Percentiles rank a stretch among this genome's conserved stretches.
These are phyloP conservation scores for Aspergillus aculeatus DNA, from an alignment of 2,329 filamentous ascomycete genomes.

Conservation along the genomic window DNA sequence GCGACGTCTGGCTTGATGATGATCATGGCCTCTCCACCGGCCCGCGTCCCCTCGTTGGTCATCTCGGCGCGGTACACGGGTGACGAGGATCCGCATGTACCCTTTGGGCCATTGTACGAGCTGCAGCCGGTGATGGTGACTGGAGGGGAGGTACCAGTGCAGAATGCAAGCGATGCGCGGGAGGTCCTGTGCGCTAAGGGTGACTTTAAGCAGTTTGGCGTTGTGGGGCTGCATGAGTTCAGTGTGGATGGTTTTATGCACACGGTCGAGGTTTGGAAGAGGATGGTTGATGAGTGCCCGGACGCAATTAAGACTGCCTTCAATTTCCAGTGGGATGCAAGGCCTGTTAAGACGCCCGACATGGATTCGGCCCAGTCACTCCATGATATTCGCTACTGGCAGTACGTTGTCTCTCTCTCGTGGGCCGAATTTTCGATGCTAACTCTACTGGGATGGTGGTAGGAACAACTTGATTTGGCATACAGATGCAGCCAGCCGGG, in stretches of 20 bases:
- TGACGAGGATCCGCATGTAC: neutral
- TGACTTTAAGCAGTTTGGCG: neutral
- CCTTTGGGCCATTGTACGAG: neutral
- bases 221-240: neutral
- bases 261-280: neutral
- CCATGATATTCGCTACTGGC: slow-evolving; percentile 4
- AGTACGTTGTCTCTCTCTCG: neutral
- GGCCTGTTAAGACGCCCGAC: neutral
- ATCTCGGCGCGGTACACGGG: neutral
- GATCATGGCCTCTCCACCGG: neutral
- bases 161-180: neutral
- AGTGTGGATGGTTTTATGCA: neutral
- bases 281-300: neutral
- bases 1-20: slow-evolving; percentile 1
- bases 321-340: neutral
- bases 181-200: slow-evolving; percentile 1
- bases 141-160: neutral
- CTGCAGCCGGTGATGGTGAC: neutral
- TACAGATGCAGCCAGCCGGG: neutral
- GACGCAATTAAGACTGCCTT: neutral
- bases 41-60: neutral
- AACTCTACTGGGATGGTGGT: neutral
- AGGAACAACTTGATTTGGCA: slow-evolving; percentile 1
- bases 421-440: neutral
- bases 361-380: neutral